Base-by-base conservation (phyloP, 2,329 filamentous ascomycete species). In the Harringtonia lauricola region DNA sequence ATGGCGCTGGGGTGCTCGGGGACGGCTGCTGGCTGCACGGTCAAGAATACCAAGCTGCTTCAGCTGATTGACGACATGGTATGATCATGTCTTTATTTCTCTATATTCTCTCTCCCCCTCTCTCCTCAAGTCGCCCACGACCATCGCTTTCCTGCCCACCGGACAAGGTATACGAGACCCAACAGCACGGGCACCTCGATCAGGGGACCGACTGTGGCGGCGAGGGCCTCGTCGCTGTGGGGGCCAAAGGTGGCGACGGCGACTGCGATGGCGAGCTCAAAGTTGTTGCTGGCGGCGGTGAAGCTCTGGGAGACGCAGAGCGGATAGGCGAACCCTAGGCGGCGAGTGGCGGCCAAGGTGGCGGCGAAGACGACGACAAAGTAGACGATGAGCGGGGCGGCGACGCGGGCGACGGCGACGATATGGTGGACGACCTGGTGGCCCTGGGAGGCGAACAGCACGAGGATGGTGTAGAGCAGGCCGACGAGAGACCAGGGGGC, bases 271-370 rank as follows among this genome's bases (percentile, higher is more conserved):
- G 88, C 86, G 21, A 95, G 66, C 65, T 95, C 88, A 55, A 95
- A 95, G 58, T 95, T 94, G 57, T 95, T 95, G 59, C 87, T 94
- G 1, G 86, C 84, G 0, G 86, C 89, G 0, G 86, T 94, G 54
- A 94, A 92, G 56, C 84, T 88, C 62, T 94, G 86, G 2, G 86
- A 90, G 12, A 74, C 71, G 1, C 74, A 72, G 1, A 88, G 59
- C 30, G 71, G 71, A 57, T 94, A 94, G 0, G 76, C 78, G 46
- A 88, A 88, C 0, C 86, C 83, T n/a, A 82, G 62, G n/a, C 68
- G 71, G 39, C 71, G 68, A 3, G 77, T 72, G 2, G 80, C 63
- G 36, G 65, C 66, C 1, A 92, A 65, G 0, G 86, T 92, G 2
- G 68, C 54, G 39, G 78, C 76, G 65, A 94, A 95, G 44, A 92